These are phyloP conservation scores for Porcisia deanei DNA, from an alignment of 208 protist genomes.

Conservation along the genomic window DNA sequence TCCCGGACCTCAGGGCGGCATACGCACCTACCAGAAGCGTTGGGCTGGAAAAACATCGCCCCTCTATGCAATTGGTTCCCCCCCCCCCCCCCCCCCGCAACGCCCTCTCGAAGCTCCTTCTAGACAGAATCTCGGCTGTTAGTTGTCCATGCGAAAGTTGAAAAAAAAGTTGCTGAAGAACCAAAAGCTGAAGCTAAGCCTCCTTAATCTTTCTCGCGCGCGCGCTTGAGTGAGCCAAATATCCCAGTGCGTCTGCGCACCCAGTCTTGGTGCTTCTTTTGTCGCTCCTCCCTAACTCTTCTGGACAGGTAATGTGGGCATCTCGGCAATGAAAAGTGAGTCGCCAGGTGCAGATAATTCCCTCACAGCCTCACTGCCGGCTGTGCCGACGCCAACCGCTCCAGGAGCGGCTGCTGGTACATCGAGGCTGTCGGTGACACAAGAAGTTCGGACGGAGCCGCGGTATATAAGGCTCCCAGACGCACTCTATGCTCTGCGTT, in stretches of 20 bases:
- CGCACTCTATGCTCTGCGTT: conserved; percentile 42
- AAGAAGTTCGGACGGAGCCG: conserved; percentile 9
- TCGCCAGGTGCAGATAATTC: conserved; percentile 2
- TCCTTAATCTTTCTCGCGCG: neutral
- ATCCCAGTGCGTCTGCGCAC: neutral
- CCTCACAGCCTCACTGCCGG: neutral
- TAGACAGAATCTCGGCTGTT: too few relatives aligned
- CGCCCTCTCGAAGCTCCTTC: neutral
- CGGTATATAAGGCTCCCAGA: conserved; percentile 71
- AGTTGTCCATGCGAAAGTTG: too few relatives aligned
- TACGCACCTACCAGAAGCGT: neutral
- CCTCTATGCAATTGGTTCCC: neutral
- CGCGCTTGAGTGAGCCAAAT: neutral
- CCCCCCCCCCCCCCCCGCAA: neutral
- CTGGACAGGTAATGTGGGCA: neutral
- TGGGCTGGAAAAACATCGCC: neutral
- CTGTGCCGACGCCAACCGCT: neutral
- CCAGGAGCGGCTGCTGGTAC: neutral
- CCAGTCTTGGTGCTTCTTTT: neutral
- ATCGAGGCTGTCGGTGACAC: neutral
- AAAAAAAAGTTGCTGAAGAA: neutral
- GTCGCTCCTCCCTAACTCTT: neutral
- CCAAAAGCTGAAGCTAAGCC: neutral
- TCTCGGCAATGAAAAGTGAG: conserved; percentile 2
- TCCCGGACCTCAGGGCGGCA: neutral